Evolutionary conservation across 2,329 filamentous ascomycete species (phyloP), one percentile per base, ranked within the genome.

Genomic region (Clonostachys rosea): DNA sequence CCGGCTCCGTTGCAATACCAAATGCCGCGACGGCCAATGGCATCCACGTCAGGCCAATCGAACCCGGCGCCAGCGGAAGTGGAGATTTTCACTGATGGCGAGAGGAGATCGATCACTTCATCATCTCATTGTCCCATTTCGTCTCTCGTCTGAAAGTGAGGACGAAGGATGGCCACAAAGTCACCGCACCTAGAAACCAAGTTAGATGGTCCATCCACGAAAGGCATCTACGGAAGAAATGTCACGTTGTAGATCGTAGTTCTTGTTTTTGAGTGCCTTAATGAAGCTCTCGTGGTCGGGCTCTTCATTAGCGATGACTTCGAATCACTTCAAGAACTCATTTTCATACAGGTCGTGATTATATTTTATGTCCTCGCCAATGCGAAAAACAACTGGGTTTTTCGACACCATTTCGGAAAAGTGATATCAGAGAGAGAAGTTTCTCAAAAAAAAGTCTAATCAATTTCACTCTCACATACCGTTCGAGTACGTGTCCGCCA

Each of bases 101-200:
- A 81, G 1, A 84, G 61, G 5, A 78, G 61, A 0, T 57, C 52
- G 40, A 84, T 81, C 4, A 84, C 60, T 53, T 82, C 78, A 34
- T 67, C 57, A 52, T 84, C 74, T 79, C 79, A 83, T 12, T 70
- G 73, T 33, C 76, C 76, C 79, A 84, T 83, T 55, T 84, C 79
- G 5, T 77, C 78, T 14, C 81, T 80, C 0, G 76, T 79, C 44
- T 78, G 74, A 67, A 76, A 84, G 52, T 81, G 79, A 0, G 80
- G 81, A 4, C 81, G 69, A 54, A 78, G 76, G 52, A 72, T 67
- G 39, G 74, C 75, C 3, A 60, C 55, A 47, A 58, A 57, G 4
- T 57, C 46, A 2, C 56, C 56, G 50, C 56, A 58, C 47, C 55
- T 56, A 14, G 42, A 17, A 17, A 17, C 6, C 14, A 17, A 17